A percentile compares a stretch with the other conserved stretches of the same genome.
Evolutionary conservation across 1,284 basidiomycete genomes (phyloP).

Genomic region (Boletus sp.): DNA sequence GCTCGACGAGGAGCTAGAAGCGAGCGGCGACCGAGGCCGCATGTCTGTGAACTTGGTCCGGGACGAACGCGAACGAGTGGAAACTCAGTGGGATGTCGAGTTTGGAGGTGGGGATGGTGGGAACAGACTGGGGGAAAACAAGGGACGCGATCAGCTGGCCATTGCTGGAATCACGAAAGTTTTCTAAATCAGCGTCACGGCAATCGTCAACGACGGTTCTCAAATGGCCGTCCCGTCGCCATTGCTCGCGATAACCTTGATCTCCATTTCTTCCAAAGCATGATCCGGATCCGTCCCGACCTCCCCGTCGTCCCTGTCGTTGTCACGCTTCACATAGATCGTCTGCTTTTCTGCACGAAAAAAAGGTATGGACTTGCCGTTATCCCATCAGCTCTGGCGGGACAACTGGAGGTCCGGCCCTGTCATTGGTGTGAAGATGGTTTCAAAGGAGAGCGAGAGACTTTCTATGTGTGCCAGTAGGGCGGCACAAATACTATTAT

Average conservation of each 20-base stretch:
- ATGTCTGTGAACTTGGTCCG: background rate
- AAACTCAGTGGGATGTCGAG: no score
- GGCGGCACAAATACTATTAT: no score
- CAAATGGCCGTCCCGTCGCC: background rate
- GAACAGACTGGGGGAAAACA: background rate
- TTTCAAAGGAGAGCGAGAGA: no score
- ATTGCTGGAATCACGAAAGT: background rate
- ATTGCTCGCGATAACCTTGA: background rate
- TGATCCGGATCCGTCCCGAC: background rate
- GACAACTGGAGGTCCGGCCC: no score
- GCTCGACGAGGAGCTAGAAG: background rate
- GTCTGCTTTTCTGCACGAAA: background rate
- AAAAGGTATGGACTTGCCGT: background rate
- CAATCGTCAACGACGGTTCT: background rate
- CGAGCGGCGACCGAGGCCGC: no score
- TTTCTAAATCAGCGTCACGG: background rate
- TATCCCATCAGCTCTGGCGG: no score
- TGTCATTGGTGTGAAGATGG: no score
- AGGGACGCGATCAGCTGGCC: background rate
- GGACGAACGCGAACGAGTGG: no score
- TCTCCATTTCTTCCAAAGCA: background rate
- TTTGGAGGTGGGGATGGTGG: background rate
- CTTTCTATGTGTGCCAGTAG: no score
- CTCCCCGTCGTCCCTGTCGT: no score
- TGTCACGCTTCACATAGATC: no score